Evolutionary conservation across 495 filamentous ascomycete genomes (phyloP).

Genomic region (Daldinia decipiens): DNA sequence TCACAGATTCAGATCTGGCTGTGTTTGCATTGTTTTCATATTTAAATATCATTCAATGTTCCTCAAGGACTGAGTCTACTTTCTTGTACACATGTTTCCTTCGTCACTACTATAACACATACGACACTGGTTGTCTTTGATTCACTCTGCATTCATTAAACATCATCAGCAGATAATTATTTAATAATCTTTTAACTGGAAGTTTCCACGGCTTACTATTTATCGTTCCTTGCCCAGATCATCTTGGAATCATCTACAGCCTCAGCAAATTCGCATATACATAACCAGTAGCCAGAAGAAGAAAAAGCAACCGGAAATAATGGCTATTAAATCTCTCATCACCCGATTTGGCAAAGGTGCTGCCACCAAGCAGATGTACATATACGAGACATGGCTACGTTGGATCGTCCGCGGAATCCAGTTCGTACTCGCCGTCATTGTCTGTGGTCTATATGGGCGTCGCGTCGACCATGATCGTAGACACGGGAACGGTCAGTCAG

Average conservation of each 20-base stretch:
- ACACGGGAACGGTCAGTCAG: constrained; percentile 34
- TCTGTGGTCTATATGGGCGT: constrained; percentile 48
- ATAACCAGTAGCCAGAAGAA: not conserved
- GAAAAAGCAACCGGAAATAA: constrained; percentile 16
- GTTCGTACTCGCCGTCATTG: constrained; percentile 49
- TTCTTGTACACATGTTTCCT: constrained; percentile 11
- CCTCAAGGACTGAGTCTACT: constrained; percentile 5
- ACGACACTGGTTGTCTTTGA: constrained; percentile 38
- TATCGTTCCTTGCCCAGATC: not conserved
- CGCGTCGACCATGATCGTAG: constrained; percentile 45
- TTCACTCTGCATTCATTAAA: constrained; percentile 28
- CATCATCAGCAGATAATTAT: constrained; percentile 14
- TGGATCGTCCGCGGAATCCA: constrained; percentile 48
- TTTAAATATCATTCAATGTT: constrained; percentile 35
- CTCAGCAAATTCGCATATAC: not conserved
- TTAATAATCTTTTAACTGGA: constrained; percentile 23
- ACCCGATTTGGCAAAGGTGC: constrained; percentile 47
- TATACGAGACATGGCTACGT: constrained; percentile 49
- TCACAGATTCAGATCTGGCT: constrained; percentile 18
- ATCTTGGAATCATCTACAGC: not conserved
- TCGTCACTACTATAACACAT: constrained; percentile 23
- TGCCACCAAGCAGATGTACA: constrained; percentile 46
- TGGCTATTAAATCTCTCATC: constrained; percentile 42
- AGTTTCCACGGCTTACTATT: constrained; percentile 9
- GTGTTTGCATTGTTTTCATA: constrained; percentile 30